These are phyloP conservation scores for Coprinellus aureogranulatus DNA, from an alignment of 768 basidiomycete genomes.

Conservation along the genomic window DNA sequence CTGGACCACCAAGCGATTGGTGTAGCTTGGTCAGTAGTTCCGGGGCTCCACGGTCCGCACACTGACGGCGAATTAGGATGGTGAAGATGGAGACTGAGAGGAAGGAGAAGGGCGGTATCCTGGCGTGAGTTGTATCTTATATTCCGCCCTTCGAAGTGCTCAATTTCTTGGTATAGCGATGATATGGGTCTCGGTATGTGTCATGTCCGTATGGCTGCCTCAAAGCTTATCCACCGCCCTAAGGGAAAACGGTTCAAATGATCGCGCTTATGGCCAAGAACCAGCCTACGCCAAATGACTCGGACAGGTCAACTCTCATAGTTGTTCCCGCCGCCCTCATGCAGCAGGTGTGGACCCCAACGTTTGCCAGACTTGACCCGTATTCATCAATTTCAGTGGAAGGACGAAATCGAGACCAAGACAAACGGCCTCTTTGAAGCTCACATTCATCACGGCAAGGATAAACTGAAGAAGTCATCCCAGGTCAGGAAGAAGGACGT, in stretches of 20 bases:
- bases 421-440: slow-evolving; percentile 52
- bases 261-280: slow-evolving; percentile 77
- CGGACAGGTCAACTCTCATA: slow-evolving; percentile 59
- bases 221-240: not conserved
- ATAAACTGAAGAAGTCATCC: slow-evolving; percentile 56
- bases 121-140: slow-evolving; percentile 42
- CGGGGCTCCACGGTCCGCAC: not conserved
- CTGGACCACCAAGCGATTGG: slow-evolving; percentile 77
- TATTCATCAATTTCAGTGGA: slow-evolving; percentile 6
- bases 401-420: slow-evolving; percentile 9
- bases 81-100: slow-evolving; percentile 52
- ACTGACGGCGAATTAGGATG: slow-evolving; percentile 42
- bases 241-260: slow-evolving; percentile 75
- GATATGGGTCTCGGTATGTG: slow-evolving; percentile 64
- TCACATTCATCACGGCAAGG: slow-evolving; percentile 70
- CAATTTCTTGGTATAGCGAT: slow-evolving; percentile 38
- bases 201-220: not conserved
- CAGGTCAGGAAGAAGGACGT: slow-evolving; percentile 56
- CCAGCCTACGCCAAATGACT: slow-evolving; percentile 45
- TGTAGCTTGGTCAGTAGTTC: slow-evolving; percentile 55
- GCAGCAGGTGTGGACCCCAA: slow-evolving; percentile 47
- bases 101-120: slow-evolving; percentile 57
- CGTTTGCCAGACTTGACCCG: not conserved
- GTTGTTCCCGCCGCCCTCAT: slow-evolving; percentile 77
- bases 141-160: not conserved